These are phyloP conservation scores for Sclerotinia subarctica DNA, from an alignment of 2,329 filamentous ascomycete genomes.

Conservation along the genomic window DNA sequence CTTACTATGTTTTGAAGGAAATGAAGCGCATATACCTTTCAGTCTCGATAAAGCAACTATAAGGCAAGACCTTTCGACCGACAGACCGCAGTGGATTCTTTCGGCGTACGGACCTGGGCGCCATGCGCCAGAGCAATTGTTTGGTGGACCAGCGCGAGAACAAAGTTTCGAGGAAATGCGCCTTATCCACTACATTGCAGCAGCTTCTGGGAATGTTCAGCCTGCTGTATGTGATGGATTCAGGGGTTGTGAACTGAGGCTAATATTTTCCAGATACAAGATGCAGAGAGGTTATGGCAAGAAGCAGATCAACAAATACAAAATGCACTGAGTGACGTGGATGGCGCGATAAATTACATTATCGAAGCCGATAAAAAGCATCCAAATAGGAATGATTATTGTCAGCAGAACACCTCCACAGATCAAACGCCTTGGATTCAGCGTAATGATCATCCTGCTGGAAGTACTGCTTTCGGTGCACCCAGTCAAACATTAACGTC, in stretches of 20 bases:
- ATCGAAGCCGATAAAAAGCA: constrained; percentile 64
- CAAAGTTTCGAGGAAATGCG: constrained; percentile 87
- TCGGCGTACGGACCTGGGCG: constrained; percentile 79
- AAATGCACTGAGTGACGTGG: constrained; percentile 63
- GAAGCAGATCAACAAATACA: constrained; percentile 70
- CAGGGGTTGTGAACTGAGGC: background rate
- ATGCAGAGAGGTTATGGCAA: constrained; percentile 59
- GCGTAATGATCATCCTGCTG: constrained; percentile 37
- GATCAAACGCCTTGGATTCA: constrained; percentile 31
- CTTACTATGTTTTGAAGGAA: constrained; percentile 12
- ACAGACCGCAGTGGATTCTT: constrained; percentile 79
- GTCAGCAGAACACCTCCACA: constrained; percentile 40
- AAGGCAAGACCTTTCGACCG: constrained; percentile 62
- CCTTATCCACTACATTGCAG: constrained; percentile 68
- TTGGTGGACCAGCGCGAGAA: constrained; percentile 75
- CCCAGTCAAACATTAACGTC: constrained; percentile 19
- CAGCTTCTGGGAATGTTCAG: constrained; percentile 58
- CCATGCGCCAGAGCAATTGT: constrained; percentile 76
- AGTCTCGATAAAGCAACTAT: constrained; percentile 49
- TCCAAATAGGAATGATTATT: constrained; percentile 70
- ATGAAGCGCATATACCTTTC: constrained; percentile 29
- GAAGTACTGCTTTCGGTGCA: constrained; percentile 21
- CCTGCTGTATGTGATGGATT: constrained; percentile 39
- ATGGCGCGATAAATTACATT: constrained; percentile 70
- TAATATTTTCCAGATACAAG: constrained; percentile 48